Percentiles rank a stretch among this genome's conserved stretches.
Conservation (phyloP, 73 alveolate genomes). For the Breviolum minutum region DNA sequence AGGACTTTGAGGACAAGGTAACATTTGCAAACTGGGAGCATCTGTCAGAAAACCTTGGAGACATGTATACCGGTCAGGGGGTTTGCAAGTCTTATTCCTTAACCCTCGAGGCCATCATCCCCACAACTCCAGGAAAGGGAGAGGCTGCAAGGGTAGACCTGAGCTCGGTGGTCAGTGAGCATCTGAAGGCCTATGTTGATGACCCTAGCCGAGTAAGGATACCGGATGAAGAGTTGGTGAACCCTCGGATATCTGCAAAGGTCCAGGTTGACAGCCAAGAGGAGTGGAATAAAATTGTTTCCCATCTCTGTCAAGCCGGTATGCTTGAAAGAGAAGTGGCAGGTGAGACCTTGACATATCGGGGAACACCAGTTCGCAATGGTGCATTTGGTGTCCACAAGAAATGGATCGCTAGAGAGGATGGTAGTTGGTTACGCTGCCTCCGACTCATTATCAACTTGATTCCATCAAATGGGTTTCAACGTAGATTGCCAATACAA, state of each 20-base stretch:
- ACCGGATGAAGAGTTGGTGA: not conserved
- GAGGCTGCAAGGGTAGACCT: not conserved
- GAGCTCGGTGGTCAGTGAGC: not conserved
- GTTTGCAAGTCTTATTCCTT: not conserved
- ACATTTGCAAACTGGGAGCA: not conserved
- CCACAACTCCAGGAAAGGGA: not conserved
- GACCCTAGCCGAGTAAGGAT: not conserved
- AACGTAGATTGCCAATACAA: not conserved
- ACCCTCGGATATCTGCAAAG: not conserved
- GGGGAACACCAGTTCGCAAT: not conserved
- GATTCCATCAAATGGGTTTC: constrained; percentile 18
- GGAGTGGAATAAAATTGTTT: not conserved
- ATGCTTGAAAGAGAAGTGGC: constrained; percentile 23
- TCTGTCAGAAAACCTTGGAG: not conserved
- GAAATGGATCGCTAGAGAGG: not conserved
- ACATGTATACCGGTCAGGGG: not conserved
- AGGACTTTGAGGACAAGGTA: not conserved
- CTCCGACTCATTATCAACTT: not conserved
- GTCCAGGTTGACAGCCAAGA: not conserved
- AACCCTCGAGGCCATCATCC: constrained; percentile 6
- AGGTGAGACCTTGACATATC: not conserved
- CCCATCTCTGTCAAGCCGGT: not conserved
- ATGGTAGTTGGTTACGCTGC: constrained; percentile 15
- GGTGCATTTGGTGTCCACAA: constrained; percentile 34
- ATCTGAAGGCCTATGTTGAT: not conserved